Base-by-base conservation (phyloP, 2,329 filamentous ascomycete species). In the Scedosporium aurantiacum region DNA sequence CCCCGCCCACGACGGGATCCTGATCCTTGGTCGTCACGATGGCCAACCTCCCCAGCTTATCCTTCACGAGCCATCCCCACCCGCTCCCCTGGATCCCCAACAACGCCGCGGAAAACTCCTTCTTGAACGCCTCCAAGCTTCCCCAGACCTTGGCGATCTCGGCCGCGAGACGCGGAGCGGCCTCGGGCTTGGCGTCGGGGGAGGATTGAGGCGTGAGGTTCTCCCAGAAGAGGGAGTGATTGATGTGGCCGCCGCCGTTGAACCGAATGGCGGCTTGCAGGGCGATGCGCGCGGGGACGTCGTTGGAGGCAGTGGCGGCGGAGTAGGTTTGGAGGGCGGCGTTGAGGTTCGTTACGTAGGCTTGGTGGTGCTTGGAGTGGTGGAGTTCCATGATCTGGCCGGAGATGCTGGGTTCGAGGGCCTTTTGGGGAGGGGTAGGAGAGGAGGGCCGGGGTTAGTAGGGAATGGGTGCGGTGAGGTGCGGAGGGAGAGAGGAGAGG, bases 211-310 rank as follows among this genome's bases (percentile, higher is more conserved):
- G 88, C 0, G 83, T 75, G 18, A 95, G 81, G 73, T 91, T 92
- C 75, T 89, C 85, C 91, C 91, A 97, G 80, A 96, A 96, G 41
- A 96, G 84, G 0, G 85, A 86, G 79, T 96, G 92, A 78, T 97
- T 97, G 75, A 95, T 87, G 78, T 96, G 91, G 5, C 92, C 92
- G 52, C 92, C 92, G 57, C 88, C 91, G 72, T 96, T 90, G 82
- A 96, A 96, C 69, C 88, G 89, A 76, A 96, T 85, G 64, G 82
- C 82, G 18, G 80, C 77, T 67, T 88, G 86, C n/a, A 90, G 80
- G 18, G 82, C 76, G 61, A 91, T 82, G 66, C 90, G 86, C 3
- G 79, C 75, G 4, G 82, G 76, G 60, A 89, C 79, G 66, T 90
- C 83, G 65, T 79, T 77, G 47, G 79, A 74, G 25, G 77, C 71